These are phyloP conservation scores for Clitoria ternatea DNA, from an alignment of 306 rosid genomes.

Conservation along the genomic window DNA sequence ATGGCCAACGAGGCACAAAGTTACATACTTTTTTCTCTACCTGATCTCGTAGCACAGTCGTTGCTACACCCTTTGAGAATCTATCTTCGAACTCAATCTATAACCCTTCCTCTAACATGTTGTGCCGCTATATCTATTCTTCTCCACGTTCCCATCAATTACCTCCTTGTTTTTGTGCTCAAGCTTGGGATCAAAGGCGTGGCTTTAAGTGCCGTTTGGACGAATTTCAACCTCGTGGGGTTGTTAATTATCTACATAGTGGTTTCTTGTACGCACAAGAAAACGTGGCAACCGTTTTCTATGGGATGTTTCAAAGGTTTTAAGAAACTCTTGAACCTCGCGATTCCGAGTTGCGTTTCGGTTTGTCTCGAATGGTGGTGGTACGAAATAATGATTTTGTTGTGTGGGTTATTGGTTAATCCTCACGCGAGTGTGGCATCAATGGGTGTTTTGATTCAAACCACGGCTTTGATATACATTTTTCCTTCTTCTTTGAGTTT, in stretches of 20 bases:
- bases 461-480: conserved; percentile 33
- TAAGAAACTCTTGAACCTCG: conserved; percentile 6
- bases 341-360: conserved; percentile 36
- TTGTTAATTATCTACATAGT: conserved; percentile 12
- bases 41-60: conserved; percentile 35
- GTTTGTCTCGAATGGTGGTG: conserved; percentile 51
- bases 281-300: conserved; percentile 16
- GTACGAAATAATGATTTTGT: conserved; percentile 39
- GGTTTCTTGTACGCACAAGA: not conserved
- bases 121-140: conserved; percentile 28
- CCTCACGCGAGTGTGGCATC: conserved; percentile 40
- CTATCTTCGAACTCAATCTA: conserved; percentile 36
- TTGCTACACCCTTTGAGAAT: conserved; percentile 33
- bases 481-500: conserved; percentile 33
- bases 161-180: conserved; percentile 24
- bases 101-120: conserved; percentile 30
- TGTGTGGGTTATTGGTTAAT: conserved; percentile 24
- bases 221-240: conserved; percentile 28
- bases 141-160: conserved; percentile 38
- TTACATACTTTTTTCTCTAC: conserved; percentile 27
- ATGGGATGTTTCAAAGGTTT: not conserved
- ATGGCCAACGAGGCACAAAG: conserved; percentile 31
- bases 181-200: conserved; percentile 33
- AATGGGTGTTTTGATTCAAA: conserved; percentile 39
- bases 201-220: conserved; percentile 30